Evolutionary conservation across 2,329 filamentous ascomycete genomes (phyloP).

Genomic region (Cladophialophora psammophila): DNA sequence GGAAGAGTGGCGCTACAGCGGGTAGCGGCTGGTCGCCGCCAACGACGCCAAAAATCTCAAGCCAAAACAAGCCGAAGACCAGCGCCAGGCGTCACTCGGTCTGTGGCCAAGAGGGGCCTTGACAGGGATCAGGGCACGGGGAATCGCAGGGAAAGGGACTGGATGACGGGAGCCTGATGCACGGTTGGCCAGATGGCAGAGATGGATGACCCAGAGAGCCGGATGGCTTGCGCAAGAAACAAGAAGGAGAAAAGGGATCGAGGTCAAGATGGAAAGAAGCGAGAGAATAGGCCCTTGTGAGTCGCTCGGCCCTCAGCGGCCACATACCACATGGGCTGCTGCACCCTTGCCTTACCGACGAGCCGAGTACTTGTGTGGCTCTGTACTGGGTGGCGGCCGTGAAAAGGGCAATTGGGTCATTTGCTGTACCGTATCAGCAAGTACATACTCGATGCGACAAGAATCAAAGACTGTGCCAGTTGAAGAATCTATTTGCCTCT

Average conservation of each 20-base stretch:
- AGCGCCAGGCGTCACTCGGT: constrained; percentile 17
- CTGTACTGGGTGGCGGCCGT: too few relatives aligned
- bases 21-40: constrained; percentile 22
- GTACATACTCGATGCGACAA: too few relatives aligned
- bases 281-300: too few relatives aligned
- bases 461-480: too few relatives aligned
- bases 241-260: too few relatives aligned
- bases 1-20: constrained; percentile 24
- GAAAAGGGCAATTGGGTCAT: too few relatives aligned
- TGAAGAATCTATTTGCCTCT: constrained; percentile 50
- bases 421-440: too few relatives aligned
- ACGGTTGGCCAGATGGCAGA: constrained; percentile 3
- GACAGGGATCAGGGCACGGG: constrained; percentile 14
- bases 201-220: background rate
- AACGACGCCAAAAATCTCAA: constrained; percentile 25
- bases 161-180: constrained; percentile 6
- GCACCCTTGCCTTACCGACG: too few relatives aligned
- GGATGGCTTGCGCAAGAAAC: background rate
- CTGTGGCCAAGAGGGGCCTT: constrained; percentile 25
- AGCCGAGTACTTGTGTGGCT: too few relatives aligned
- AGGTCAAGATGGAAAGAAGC: too few relatives aligned
- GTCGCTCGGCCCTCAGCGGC: too few relatives aligned
- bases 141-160: background rate
- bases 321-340: too few relatives aligned
- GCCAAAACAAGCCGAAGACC: constrained; percentile 16